phyloP scores from a whole-genome alignment of 306 rosid genomes.

The Castanopsis chinensis region DNA sequence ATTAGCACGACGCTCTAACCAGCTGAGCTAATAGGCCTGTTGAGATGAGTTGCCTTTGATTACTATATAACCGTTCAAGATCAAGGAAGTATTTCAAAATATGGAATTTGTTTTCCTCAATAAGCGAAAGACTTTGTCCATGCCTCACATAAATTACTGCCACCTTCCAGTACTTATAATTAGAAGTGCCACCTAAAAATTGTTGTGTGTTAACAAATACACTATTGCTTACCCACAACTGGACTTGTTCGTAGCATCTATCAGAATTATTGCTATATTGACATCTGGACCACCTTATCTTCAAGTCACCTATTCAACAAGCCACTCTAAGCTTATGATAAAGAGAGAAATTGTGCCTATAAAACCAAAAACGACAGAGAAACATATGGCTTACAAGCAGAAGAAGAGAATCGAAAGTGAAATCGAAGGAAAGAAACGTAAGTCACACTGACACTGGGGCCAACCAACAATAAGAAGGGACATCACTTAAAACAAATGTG shows the following conservation, averaged over 20 bases:
- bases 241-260: neutral
- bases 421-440: neutral
- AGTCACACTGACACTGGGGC: too few relatives aligned
- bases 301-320: neutral
- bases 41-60: neutral
- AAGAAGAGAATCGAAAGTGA: neutral
- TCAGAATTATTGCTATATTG: neutral
- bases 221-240: neutral
- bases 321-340: neutral
- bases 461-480: too few relatives aligned
- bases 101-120: too few relatives aligned
- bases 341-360: neutral
- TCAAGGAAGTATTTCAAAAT: too few relatives aligned
- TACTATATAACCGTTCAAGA: too few relatives aligned
- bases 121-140: too few relatives aligned
- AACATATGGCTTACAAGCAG: neutral
- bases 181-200: too few relatives aligned
- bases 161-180: too few relatives aligned
- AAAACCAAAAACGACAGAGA: neutral
- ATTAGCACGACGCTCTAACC: conserved; percentile 5
- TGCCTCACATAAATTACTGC: too few relatives aligned
- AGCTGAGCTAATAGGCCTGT: conserved; percentile 1
- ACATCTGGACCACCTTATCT: neutral
- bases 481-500: too few relatives aligned
- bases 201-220: too few relatives aligned